Evolutionary conservation across 768 basidiomycete species (phyloP).

Genomic region (Grammothele lineata): DNA sequence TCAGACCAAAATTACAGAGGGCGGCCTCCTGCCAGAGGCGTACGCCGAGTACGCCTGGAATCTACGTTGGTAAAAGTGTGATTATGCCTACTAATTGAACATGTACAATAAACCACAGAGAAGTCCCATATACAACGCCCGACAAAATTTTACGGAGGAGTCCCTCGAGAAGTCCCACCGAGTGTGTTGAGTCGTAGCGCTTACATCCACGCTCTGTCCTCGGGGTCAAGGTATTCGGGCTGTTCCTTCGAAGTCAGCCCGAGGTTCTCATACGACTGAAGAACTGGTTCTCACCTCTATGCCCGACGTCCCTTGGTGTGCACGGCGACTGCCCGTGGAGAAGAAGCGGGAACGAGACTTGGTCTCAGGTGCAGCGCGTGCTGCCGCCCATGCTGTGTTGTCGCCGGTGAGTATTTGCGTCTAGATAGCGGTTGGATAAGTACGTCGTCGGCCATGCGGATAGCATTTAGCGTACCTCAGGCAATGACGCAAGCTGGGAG

Average conservation of each 20-base stretch:
- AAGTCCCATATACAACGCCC: too few relatives aligned
- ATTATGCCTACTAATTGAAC: too few relatives aligned
- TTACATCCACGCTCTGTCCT: slow-evolving; percentile 21
- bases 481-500: too few relatives aligned
- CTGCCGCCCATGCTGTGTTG: slow-evolving; percentile 35
- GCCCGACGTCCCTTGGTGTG: background rate
- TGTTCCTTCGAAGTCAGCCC: background rate
- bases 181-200: too few relatives aligned
- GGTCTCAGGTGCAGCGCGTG: background rate
- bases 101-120: too few relatives aligned
- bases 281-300: slow-evolving; percentile 1
- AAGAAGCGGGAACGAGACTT: slow-evolving; percentile 6
- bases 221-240: slow-evolving; percentile 18
- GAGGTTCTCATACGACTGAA: background rate
- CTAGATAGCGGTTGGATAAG: slow-evolving; percentile 4
- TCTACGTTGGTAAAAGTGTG: too few relatives aligned
- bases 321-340: background rate
- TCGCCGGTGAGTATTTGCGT: slow-evolving; percentile 31
- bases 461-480: background rate
- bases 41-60: too few relatives aligned
- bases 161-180: too few relatives aligned
- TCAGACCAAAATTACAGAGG: too few relatives aligned
- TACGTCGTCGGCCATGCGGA: too few relatives aligned
- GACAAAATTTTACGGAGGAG: too few relatives aligned
- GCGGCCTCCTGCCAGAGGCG: too few relatives aligned